phyloP scores from a whole-genome alignment of 176 grass and related monocot species.

The Neostapfia colusana region DNA sequence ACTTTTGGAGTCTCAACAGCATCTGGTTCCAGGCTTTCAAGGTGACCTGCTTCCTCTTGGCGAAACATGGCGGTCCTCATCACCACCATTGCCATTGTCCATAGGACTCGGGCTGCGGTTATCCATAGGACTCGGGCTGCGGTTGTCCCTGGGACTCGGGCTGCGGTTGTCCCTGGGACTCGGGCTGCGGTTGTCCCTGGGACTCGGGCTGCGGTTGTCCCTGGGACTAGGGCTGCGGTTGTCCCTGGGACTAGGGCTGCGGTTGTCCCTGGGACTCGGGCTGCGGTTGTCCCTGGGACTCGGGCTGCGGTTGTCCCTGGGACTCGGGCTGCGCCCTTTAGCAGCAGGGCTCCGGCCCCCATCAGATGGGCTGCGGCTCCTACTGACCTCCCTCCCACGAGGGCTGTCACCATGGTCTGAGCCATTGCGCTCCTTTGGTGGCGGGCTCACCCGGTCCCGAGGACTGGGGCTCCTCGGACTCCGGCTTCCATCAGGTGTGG shows the following conservation, averaged over 20 bases:
- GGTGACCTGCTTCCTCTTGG: constrained; percentile 29
- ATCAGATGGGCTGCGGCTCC: constrained; percentile 63
- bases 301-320: constrained; percentile 6
- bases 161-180: background rate
- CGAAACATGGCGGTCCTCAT: background rate
- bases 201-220: too few species aligned
- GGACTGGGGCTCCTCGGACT: constrained; percentile 70
- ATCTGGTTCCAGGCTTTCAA: constrained; percentile 15
- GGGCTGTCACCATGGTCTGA: constrained; percentile 44
- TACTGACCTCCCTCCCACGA: background rate
- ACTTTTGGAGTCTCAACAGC: background rate
- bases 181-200: too few species aligned
- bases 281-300: background rate
- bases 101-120: background rate
- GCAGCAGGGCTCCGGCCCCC: constrained; percentile 62
- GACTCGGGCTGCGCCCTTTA: constrained; percentile 46
- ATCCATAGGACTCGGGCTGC: too few species aligned
- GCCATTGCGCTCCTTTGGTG: constrained; percentile 53
- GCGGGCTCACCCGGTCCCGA: constrained; percentile 38
- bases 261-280: background rate
- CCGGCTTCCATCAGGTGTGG: constrained; percentile 50
- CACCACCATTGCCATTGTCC: constrained; percentile 7
- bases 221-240: constrained; percentile 41
- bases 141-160: background rate
- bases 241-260: background rate